Conservation (phyloP, 2,329 filamentous ascomycete species). For the Nakataea oryzae region DNA sequence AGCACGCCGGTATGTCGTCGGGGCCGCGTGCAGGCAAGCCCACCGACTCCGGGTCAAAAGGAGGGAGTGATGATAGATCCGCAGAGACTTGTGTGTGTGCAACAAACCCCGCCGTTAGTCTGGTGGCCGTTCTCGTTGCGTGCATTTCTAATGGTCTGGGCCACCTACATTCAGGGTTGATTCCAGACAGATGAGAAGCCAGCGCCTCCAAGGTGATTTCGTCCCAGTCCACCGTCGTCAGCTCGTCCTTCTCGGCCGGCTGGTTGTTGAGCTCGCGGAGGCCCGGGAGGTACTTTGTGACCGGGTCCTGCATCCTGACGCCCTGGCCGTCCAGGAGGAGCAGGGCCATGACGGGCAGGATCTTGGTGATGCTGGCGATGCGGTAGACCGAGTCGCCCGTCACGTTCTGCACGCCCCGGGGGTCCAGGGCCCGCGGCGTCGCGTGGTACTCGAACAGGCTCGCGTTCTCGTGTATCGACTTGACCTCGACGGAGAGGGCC, state of each 20-base stretch:
- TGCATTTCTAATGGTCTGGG: too few relatives aligned
- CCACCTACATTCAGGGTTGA: background rate
- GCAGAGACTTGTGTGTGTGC: background rate
- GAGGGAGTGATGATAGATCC: background rate
- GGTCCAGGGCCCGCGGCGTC: slow-evolving; percentile 21
- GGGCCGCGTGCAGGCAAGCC: background rate
- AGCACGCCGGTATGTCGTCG: background rate
- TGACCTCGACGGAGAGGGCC: slow-evolving; percentile 26
- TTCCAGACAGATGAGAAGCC: background rate
- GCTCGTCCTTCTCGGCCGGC: background rate
- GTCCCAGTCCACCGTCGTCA: background rate
- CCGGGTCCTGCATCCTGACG: slow-evolving; percentile 26
- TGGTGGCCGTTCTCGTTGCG: too few relatives aligned
- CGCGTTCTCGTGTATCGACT: slow-evolving; percentile 27
- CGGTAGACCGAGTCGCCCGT: slow-evolving; percentile 23
- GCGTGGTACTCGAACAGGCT: slow-evolving; percentile 28
- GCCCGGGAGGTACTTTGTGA: slow-evolving; percentile 33
- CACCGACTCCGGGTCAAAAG: background rate
- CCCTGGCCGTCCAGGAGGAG: slow-evolving; percentile 19
- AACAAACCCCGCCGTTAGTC: too few relatives aligned
- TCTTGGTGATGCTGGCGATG: slow-evolving; percentile 25
- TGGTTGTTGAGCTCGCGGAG: slow-evolving; percentile 11
- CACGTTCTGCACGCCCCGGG: slow-evolving; percentile 15
- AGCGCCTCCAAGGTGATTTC: slow-evolving; percentile 1
- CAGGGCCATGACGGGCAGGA: slow-evolving; percentile 20